A percentile compares a stretch with the other conserved stretches of the same genome.
Conservation (phyloP, 257 asterid genomes). For the Datura wrightii region DNA sequence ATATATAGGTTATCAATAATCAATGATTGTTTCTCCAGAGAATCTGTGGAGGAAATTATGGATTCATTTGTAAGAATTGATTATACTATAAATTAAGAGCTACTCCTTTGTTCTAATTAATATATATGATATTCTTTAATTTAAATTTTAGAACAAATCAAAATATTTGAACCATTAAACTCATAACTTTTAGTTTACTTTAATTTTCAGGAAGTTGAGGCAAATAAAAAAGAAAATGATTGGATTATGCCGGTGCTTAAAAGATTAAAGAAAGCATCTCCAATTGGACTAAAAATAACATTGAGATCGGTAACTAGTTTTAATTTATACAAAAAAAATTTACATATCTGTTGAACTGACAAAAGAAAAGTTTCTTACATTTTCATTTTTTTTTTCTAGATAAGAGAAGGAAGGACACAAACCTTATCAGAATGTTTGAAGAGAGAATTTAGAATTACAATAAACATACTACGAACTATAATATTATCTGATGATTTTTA, state of each 20-base stretch:
- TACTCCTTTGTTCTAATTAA: not conserved
- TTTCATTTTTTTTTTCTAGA: constrained; percentile 40
- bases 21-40: not conserved
- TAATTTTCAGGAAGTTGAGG: not conserved
- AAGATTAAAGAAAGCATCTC: not conserved
- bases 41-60: not conserved
- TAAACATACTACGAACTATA: constrained; percentile 62
- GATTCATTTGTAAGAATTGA: not conserved
- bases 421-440: constrained; percentile 68
- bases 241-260: not conserved
- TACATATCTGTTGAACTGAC: too few relatives aligned
- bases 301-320: not conserved
- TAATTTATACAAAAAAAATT: too few relatives aligned
- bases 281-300: not conserved
- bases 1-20: not conserved
- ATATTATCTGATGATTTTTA: constrained; percentile 70
- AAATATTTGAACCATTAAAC: too few relatives aligned
- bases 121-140: too few relatives aligned
- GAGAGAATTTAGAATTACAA: constrained; percentile 80
- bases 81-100: not conserved
- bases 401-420: constrained; percentile 80
- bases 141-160: too few relatives aligned
- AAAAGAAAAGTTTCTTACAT: not conserved
- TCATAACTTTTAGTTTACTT: too few relatives aligned
- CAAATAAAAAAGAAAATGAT: not conserved